Percentiles rank a stretch among this genome's conserved stretches.
phyloP scores from a whole-genome alignment of 352 stramenopile genomes.

The Pythium folliculosum region DNA sequence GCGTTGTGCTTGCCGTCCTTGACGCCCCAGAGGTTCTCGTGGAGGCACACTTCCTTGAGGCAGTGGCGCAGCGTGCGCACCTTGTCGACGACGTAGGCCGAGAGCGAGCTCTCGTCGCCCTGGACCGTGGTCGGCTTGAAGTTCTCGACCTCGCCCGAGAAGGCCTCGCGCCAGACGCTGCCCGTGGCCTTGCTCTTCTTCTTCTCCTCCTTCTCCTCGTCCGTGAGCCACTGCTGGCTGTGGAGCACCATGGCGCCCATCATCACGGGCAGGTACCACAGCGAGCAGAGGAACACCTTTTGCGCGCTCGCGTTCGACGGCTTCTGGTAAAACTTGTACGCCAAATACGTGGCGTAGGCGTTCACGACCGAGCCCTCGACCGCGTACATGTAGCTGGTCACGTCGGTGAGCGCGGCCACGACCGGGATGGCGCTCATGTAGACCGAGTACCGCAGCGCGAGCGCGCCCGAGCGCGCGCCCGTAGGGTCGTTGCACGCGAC shows the following conservation, averaged over 20 bases:
- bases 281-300: slow-evolving; percentile 96
- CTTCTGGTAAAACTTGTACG: slow-evolving; percentile 95
- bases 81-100: slow-evolving; percentile 59
- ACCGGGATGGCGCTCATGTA: slow-evolving; percentile 96
- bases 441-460: slow-evolving; percentile 94
- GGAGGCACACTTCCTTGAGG: slow-evolving; percentile 80
- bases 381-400: slow-evolving; percentile 99
- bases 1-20: slow-evolving; percentile 73
- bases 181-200: slow-evolving; percentile 29
- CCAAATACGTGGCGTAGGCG: slow-evolving; percentile 93
- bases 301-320: slow-evolving; percentile 94
- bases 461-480: slow-evolving; percentile 87
- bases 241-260: slow-evolving; percentile 98
- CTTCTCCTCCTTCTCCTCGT: slow-evolving; percentile 66
- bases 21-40: slow-evolving; percentile 82
- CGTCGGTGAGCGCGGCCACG: slow-evolving; percentile 85
- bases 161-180: slow-evolving; percentile 66
- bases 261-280: slow-evolving; percentile 98
- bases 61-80: slow-evolving; percentile 66
- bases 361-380: slow-evolving; percentile 97
- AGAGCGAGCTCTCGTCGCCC: slow-evolving; percentile 56
- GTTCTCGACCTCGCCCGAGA: slow-evolving; percentile 72
- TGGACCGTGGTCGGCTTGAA: slow-evolving; percentile 44
- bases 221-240: slow-evolving; percentile 89
- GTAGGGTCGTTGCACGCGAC: slow-evolving; percentile 93